These are phyloP conservation scores for Hypoxylon sp. DNA, from an alignment of 2,329 filamentous ascomycete species.

Conservation along the genomic window DNA sequence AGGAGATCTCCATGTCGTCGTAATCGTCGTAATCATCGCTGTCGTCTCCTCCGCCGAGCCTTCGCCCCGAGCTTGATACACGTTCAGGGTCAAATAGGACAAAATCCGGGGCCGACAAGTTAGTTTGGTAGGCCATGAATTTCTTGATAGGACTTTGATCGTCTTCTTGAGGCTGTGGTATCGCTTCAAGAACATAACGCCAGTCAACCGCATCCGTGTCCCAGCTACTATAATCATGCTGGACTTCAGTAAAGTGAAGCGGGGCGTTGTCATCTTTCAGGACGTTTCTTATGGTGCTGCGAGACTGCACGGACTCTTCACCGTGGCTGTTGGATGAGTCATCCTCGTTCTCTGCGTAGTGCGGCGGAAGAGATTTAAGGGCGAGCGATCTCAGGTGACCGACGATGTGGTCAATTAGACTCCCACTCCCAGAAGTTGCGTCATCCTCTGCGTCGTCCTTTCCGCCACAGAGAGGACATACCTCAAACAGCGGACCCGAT, in stretches of 20 bases:
- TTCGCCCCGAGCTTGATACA: background rate
- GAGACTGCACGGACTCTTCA: background rate
- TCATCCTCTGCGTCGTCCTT: background rate
- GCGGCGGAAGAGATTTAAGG: constrained; percentile 25
- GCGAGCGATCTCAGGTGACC: constrained; percentile 21
- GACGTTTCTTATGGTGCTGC: constrained; percentile 4
- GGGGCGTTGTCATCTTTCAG: background rate
- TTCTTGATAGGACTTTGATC: background rate
- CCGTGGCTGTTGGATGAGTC: background rate
- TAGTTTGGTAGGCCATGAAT: background rate
- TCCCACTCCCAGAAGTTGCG: background rate
- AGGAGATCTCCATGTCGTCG: background rate
- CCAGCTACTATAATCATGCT: background rate
- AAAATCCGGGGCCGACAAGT: no score
- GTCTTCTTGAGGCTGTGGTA: background rate
- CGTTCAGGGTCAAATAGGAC: no score
- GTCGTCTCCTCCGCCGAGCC: no score
- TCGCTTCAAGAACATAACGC: background rate
- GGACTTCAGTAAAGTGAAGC: background rate
- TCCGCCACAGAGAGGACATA: constrained; percentile 16
- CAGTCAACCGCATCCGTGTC: background rate
- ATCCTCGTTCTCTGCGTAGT: constrained; percentile 6
- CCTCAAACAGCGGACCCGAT: constrained; percentile 9
- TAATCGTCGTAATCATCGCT: background rate
- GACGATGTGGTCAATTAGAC: constrained; percentile 16